phyloP scores from a whole-genome alignment of 805 yeast species.

The Wickerhamomyces sydowiorum region DNA sequence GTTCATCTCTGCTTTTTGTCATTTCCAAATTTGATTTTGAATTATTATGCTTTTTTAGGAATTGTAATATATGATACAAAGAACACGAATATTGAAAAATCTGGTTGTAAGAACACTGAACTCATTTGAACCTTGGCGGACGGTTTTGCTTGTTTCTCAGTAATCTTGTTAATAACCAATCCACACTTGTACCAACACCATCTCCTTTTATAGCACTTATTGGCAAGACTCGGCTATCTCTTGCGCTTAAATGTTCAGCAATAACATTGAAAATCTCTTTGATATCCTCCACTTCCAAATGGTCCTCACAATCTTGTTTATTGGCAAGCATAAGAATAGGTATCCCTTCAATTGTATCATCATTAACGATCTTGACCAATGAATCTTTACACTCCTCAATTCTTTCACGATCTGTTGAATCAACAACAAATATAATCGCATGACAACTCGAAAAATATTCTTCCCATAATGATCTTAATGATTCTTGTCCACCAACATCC shows the following conservation, averaged over 20 bases:
- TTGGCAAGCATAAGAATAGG: slow-evolving; percentile 94
- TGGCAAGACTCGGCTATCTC: slow-evolving; percentile 87
- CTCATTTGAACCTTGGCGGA: slow-evolving; percentile 29
- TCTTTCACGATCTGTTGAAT: slow-evolving; percentile 79
- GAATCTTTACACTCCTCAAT: slow-evolving; percentile 77
- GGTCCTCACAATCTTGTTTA: slow-evolving; percentile 76
- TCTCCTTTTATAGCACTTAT: slow-evolving; percentile 75
- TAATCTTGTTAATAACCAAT: slow-evolving; percentile 77
- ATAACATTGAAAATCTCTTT: slow-evolving; percentile 77
- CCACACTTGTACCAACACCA: slow-evolving; percentile 82
- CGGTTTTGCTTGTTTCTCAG: slow-evolving; percentile 36
- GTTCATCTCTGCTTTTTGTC: no score
- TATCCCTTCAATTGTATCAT: slow-evolving; percentile 64
- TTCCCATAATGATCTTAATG: slow-evolving; percentile 81
- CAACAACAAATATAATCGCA: slow-evolving; percentile 89
- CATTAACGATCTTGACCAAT: slow-evolving; percentile 46
- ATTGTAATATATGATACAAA: no score
- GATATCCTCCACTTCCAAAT: slow-evolving; percentile 71
- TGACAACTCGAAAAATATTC: slow-evolving; percentile 82
- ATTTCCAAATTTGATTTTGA: no score
- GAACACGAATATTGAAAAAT: no score
- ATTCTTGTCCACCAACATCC: slow-evolving; percentile 95
- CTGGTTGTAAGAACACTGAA: no score
- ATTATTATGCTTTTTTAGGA: no score
- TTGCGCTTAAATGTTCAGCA: slow-evolving; percentile 80